phyloP scores from a whole-genome alignment of 2,329 filamentous ascomycete genomes.

The Metarhizium robertsii region DNA sequence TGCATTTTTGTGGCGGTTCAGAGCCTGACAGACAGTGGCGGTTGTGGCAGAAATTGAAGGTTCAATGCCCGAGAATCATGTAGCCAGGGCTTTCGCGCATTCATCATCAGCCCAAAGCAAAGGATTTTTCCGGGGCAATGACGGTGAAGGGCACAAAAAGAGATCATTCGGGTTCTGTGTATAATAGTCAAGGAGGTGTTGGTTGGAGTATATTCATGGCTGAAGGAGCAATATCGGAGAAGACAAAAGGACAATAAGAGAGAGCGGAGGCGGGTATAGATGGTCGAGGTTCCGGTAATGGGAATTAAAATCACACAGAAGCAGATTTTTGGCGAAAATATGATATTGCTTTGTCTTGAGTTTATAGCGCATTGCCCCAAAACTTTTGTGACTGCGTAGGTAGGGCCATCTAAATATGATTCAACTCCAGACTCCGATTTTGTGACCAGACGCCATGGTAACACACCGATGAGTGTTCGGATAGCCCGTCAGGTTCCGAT shows the following conservation, averaged over 20 bases:
- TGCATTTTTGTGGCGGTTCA: neutral
- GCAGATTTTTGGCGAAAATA: neutral
- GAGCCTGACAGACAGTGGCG: neutral
- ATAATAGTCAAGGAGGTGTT: neutral
- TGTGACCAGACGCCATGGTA: neutral
- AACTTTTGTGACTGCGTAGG: neutral
- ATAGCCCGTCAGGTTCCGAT: neutral
- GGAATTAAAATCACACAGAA: neutral
- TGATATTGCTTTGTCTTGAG: neutral
- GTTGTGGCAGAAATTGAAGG: neutral
- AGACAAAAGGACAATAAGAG: neutral
- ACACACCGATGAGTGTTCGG: neutral
- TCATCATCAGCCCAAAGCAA: neutral
- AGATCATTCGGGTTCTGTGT: neutral
- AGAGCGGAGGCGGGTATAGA: neutral
- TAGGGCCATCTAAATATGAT: neutral
- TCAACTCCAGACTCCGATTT: neutral
- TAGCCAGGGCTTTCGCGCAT: neutral
- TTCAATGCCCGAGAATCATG: neutral
- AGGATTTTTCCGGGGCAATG: neutral
- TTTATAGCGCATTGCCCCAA: neutral
- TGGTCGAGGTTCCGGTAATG: neutral
- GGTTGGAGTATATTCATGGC: neutral
- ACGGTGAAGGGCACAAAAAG: neutral
- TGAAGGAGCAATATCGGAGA: neutral